A percentile compares a stretch with the other conserved stretches of the same genome.
Conservation (phyloP, 192 early-diverging fungal genomes). For the Coemansia sp. region DNA sequence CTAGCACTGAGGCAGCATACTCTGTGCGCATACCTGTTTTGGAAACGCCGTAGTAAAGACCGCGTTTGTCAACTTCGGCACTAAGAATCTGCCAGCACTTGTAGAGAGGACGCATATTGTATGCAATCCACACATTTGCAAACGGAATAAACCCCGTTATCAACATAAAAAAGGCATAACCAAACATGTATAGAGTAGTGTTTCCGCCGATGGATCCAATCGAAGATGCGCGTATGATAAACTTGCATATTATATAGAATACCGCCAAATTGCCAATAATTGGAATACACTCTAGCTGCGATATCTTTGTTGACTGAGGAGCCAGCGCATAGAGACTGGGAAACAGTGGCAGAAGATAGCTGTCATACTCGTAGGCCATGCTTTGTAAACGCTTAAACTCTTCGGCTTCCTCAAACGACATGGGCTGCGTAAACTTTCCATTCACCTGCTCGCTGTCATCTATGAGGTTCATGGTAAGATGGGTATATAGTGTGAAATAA, state of each 20-base stretch:
- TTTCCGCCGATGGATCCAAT: conserved; percentile 25
- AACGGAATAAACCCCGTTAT: conserved; percentile 44
- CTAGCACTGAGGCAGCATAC: neutral
- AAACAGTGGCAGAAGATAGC: conserved; percentile 39
- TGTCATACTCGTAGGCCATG: conserved; percentile 39
- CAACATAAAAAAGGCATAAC: conserved; percentile 11
- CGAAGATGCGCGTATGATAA: conserved; percentile 19
- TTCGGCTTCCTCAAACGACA: conserved; percentile 26
- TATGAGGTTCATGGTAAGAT: neutral
- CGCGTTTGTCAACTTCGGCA: conserved; percentile 26
- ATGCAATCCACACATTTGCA: conserved; percentile 35
- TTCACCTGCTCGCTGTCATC: neutral
- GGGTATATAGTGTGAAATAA: neutral
- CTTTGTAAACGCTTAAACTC: conserved; percentile 34
- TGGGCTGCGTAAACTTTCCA: conserved; percentile 11
- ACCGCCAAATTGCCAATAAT: conserved; percentile 41
- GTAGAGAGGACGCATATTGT: conserved; percentile 32
- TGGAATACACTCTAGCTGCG: conserved; percentile 45
- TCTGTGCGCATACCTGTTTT: conserved; percentile 20
- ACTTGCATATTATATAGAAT: conserved; percentile 17
- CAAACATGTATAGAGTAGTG: conserved; percentile 22
- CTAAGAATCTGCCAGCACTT: conserved; percentile 42
- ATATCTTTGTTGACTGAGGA: conserved; percentile 41
- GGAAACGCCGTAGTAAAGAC: conserved; percentile 30
- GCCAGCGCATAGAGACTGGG: conserved; percentile 12